These are phyloP conservation scores for Hericium erinaceus DNA, from an alignment of 768 basidiomycete species.

Conservation along the genomic window DNA sequence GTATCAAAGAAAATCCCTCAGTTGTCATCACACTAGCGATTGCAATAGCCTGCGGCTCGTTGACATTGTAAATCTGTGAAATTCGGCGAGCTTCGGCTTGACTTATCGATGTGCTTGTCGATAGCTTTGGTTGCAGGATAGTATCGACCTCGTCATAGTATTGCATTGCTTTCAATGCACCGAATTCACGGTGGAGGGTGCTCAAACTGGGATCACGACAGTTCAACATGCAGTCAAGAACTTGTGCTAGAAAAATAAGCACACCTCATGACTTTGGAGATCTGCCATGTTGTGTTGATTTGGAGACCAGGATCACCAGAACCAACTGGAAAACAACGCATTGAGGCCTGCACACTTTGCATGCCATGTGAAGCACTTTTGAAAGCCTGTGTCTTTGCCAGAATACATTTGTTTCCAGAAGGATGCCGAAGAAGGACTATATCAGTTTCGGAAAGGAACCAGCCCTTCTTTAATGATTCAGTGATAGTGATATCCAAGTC, in stretches of 20 bases:
- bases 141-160: constrained; percentile 71
- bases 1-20: constrained; percentile 82
- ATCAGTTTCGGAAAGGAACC: constrained; percentile 75
- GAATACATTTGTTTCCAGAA: constrained; percentile 39
- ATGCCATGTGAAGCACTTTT: constrained; percentile 31
- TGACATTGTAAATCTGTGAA: constrained; percentile 67
- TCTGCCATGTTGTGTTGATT: constrained; percentile 56
- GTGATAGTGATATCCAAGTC: constrained; percentile 65
- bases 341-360: constrained; percentile 25
- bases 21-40: constrained; percentile 66
- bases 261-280: constrained; percentile 80
- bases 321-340: constrained; percentile 17
- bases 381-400: constrained; percentile 64
- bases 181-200: constrained; percentile 89
- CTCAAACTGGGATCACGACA: constrained; percentile 51
- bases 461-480: constrained; percentile 54
- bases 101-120: constrained; percentile 35
- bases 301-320: constrained; percentile 49
- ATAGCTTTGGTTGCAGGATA: constrained; percentile 61
- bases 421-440: constrained; percentile 69
- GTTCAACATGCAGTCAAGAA: constrained; percentile 1
- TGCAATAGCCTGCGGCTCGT: constrained; percentile 90
- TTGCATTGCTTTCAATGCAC: constrained; percentile 71
- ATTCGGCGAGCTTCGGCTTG: constrained; percentile 45
- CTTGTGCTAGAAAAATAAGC: constrained; percentile 13